phyloP scores from a whole-genome alignment of 768 basidiomycete genomes.

The Trametes sanguinea region DNA sequence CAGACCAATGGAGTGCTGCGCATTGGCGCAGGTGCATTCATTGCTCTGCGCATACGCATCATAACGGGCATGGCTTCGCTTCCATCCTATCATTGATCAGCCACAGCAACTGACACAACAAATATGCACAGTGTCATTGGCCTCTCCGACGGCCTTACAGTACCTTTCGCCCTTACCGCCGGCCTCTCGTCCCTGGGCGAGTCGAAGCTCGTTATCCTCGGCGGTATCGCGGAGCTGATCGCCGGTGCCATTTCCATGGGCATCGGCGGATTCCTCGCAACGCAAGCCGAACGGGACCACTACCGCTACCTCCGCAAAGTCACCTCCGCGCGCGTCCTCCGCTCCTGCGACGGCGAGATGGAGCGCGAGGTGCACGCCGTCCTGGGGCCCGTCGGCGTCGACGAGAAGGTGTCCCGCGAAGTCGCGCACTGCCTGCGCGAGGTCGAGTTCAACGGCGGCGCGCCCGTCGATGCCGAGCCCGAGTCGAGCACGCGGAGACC shows the following conservation, averaged over 20 bases:
- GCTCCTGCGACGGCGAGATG: conserved; percentile 93
- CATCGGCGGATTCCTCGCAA: conserved; percentile 95
- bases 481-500: background rate
- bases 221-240: conserved; percentile 93
- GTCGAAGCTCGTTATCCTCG: conserved; percentile 89
- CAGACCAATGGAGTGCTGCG: background rate
- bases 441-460: conserved; percentile 50
- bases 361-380: conserved; percentile 92
- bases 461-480: conserved; percentile 5
- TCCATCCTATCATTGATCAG: conserved; percentile 2
- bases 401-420: conserved; percentile 73
- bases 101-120: conserved; percentile 4
- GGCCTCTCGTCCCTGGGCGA: conserved; percentile 88
- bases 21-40: background rate
- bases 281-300: conserved; percentile 95
- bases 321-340: conserved; percentile 78
- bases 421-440: conserved; percentile 77
- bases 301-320: conserved; percentile 78
- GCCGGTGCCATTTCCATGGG: conserved; percentile 99
- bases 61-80: conserved; percentile 2
- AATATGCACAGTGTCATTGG: conserved; percentile 68
- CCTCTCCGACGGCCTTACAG: conserved; percentile 87
- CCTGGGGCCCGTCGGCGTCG: conserved; percentile 87
- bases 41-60: background rate
- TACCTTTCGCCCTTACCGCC: conserved; percentile 89